Evolutionary conservation across 805 yeast genomes (phyloP).

Genomic region (Vanderwaltozyma polyspora): DNA sequence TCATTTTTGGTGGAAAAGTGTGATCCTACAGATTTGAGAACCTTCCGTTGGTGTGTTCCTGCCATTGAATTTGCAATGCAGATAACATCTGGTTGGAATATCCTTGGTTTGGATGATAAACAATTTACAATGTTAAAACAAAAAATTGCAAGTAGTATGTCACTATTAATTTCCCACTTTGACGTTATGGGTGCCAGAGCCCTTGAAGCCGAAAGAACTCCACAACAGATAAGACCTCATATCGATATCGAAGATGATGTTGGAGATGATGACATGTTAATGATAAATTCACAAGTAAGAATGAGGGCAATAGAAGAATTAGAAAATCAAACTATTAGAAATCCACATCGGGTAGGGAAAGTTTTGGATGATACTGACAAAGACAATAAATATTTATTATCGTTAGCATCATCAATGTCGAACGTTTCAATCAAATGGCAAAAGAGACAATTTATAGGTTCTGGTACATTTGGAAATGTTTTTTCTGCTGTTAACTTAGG

Average conservation of each 20-base stretch:
- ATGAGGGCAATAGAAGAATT: slow-evolving; percentile 53
- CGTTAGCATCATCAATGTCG: slow-evolving; percentile 79
- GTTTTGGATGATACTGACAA: slow-evolving; percentile 80
- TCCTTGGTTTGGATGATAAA: slow-evolving; percentile 64
- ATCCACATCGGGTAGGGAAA: slow-evolving; percentile 57
- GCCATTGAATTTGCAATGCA: slow-evolving; percentile 95
- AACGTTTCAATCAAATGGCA: slow-evolving; percentile 95
- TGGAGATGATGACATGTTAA: slow-evolving; percentile 43
- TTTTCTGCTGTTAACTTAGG: slow-evolving; percentile 87
- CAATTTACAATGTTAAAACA: slow-evolving; percentile 62
- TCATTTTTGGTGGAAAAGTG: slow-evolving; percentile 90
- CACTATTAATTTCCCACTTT: slow-evolving; percentile 84
- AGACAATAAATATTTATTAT: slow-evolving; percentile 76
- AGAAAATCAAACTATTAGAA: slow-evolving; percentile 39
- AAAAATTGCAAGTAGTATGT: slow-evolving; percentile 90
- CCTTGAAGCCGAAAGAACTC: slow-evolving; percentile 39
- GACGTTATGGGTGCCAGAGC: slow-evolving; percentile 98
- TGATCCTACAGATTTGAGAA: slow-evolving; percentile 78
- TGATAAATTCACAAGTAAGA: slow-evolving; percentile 55
- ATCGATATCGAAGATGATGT: slow-evolving; percentile 32
- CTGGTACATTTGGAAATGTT: slow-evolving; percentile 92
- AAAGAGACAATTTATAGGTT: slow-evolving; percentile 85
- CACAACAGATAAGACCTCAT: slow-evolving; percentile 24
- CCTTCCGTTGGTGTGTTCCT: slow-evolving; percentile 91
- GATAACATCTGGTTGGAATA: slow-evolving; percentile 82